phyloP scores from a whole-genome alignment of 768 basidiomycete species.

The Suillus spraguei region DNA sequence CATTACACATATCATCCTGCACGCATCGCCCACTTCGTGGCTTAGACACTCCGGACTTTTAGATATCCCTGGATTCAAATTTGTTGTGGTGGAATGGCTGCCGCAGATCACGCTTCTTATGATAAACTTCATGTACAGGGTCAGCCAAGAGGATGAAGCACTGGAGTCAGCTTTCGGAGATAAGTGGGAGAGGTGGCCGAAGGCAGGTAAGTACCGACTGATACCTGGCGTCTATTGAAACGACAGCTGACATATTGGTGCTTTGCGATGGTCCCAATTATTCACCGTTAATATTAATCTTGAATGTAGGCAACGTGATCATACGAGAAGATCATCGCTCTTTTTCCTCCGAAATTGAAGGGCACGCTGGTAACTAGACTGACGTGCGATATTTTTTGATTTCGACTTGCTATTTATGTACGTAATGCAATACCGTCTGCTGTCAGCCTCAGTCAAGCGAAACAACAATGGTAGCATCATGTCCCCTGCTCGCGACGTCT shows the following conservation, averaged over 20 bases:
- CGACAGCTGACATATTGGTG: neutral
- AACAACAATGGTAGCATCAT: too few species aligned
- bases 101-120: neutral
- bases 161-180: neutral
- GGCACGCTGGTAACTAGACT: too few species aligned
- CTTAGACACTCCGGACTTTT: neutral
- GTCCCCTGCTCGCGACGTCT: too few species aligned
- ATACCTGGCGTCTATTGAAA: conserved; percentile 34
- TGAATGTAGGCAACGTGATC: conserved; percentile 1
- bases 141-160: neutral
- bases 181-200: conserved; percentile 24
- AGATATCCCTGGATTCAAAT: neutral
- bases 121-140: neutral
- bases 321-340: neutral
- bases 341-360: neutral
- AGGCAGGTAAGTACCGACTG: conserved; percentile 30
- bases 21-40: conserved; percentile 12
- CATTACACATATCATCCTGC: conserved; percentile 6
- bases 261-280: neutral
- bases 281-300: neutral
- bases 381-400: too few species aligned
- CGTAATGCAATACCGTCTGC: too few species aligned
- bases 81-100: neutral
- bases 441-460: too few species aligned
- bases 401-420: too few species aligned